Conservation (phyloP, 306 rosid genomes). For the Geum urbanum region DNA sequence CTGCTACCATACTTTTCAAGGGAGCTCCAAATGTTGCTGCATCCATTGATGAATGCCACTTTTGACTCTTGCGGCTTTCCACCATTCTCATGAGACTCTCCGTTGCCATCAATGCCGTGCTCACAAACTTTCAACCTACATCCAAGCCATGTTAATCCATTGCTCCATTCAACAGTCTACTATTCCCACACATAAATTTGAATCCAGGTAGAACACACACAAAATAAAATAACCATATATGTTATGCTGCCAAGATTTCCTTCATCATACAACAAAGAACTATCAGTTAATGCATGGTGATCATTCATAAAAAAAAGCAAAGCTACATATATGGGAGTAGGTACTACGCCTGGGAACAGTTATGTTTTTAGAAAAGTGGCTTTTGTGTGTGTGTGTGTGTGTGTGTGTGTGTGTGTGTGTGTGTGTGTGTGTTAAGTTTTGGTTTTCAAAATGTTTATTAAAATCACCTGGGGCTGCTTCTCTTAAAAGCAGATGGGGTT, state of each 20-base stretch:
- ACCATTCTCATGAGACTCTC: conserved; percentile 54
- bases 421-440: too few species aligned
- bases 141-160: conserved; percentile 10
- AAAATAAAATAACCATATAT: not conserved
- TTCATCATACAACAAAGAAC: not conserved
- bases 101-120: conserved; percentile 32
- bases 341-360: too few species aligned
- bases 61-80: conserved; percentile 38
- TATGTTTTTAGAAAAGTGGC: too few species aligned
- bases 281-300: conserved; percentile 7
- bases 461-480: too few species aligned
- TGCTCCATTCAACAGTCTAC: not conserved
- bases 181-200: not conserved
- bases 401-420: too few species aligned
- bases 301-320: not conserved
- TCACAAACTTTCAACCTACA: conserved; percentile 7
- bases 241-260: not conserved
- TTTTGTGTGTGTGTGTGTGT: too few species aligned
- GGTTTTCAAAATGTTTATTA: too few species aligned
- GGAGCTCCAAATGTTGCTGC: conserved; percentile 37
- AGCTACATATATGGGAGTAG: not conserved
- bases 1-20: conserved; percentile 30
- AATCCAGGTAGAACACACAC: not conserved
- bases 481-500: too few species aligned
- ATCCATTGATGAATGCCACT: conserved; percentile 46